Percentiles rank a stretch among this genome's conserved stretches.
Evolutionary conservation across 352 stramenopile species (phyloP).

Genomic region (Thraustochytrium striatum): DNA sequence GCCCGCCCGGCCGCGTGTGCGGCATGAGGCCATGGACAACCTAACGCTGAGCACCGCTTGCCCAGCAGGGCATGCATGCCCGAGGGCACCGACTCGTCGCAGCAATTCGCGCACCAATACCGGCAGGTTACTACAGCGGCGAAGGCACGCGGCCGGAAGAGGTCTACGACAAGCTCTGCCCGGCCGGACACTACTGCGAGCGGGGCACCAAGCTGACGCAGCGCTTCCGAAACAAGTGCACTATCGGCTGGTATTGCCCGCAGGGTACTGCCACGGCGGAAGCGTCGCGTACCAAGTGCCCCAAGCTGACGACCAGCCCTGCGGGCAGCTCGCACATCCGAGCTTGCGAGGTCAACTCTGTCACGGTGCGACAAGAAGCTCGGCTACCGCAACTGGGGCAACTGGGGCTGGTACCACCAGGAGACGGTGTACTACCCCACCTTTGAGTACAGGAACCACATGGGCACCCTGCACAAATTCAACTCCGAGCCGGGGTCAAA

Average conservation of each 20-base stretch:
- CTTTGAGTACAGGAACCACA: slow-evolving; percentile 29
- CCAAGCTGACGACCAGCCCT: slow-evolving; percentile 77
- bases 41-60: slow-evolving; percentile 76
- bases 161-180: slow-evolving; percentile 79
- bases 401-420: slow-evolving; percentile 60
- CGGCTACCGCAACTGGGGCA: slow-evolving; percentile 38
- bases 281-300: slow-evolving; percentile 79
- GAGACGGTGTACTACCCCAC: slow-evolving; percentile 62
- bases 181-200: slow-evolving; percentile 77
- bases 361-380: slow-evolving; percentile 86
- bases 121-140: slow-evolving; percentile 81
- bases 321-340: slow-evolving; percentile 71
- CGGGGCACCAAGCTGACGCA: slow-evolving; percentile 73
- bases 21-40: slow-evolving; percentile 78
- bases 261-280: slow-evolving; percentile 73
- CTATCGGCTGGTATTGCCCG: slow-evolving; percentile 85
- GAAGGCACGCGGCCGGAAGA: slow-evolving; percentile 69
- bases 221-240: slow-evolving; percentile 81
- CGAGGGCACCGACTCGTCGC: slow-evolving; percentile 78
- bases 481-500: slow-evolving; percentile 64
- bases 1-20: slow-evolving; percentile 85
- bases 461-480: slow-evolving; percentile 55
- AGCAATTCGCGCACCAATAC: slow-evolving; percentile 83
- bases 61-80: slow-evolving; percentile 85
- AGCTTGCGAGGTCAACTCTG: slow-evolving; percentile 76